Evolutionary conservation across 768 basidiomycete species (phyloP).

Genomic region (Gautieria morchelliformis): DNA sequence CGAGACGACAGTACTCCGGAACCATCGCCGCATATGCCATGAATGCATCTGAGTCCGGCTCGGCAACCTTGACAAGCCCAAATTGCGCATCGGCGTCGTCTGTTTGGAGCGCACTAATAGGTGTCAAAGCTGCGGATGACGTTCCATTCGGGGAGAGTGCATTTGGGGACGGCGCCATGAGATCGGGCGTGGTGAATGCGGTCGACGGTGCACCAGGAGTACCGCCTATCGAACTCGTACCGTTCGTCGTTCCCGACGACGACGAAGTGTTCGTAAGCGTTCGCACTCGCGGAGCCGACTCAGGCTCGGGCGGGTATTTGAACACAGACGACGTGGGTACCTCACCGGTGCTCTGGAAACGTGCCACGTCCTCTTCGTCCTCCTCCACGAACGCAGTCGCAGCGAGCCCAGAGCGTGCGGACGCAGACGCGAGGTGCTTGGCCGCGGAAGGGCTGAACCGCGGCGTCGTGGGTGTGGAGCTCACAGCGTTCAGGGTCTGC

Average conservation of each 20-base stretch:
- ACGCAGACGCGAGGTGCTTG: constrained; percentile 26
- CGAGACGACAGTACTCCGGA: constrained; percentile 72
- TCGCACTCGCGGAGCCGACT: neutral
- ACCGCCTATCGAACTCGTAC: constrained; percentile 17
- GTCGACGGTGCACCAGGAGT: constrained; percentile 36
- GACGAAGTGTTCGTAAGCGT: neutral
- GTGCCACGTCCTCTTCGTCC: constrained; percentile 53
- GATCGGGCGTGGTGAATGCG: constrained; percentile 54
- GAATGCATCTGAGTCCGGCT: constrained; percentile 76
- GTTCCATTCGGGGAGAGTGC: constrained; percentile 25
- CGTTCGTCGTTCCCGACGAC: constrained; percentile 14
- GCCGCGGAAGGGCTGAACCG: constrained; percentile 29
- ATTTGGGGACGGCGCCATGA: constrained; percentile 17
- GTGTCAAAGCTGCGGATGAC: constrained; percentile 52
- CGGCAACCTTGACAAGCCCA: constrained; percentile 74
- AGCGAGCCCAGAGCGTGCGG: constrained; percentile 37
- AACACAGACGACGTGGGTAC: neutral
- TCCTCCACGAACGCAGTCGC: constrained; percentile 55
- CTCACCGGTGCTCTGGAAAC: neutral
- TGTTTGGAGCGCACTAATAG: constrained; percentile 64
- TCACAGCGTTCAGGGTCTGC: constrained; percentile 32
- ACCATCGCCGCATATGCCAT: constrained; percentile 80
- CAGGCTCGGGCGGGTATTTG: constrained; percentile 4
- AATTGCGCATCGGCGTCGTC: constrained; percentile 63
- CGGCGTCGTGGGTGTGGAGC: constrained; percentile 36